Percentiles rank a stretch among this genome's conserved stretches.
Conservation (phyloP, 768 basidiomycete genomes). For the Trametes coccinea region DNA sequence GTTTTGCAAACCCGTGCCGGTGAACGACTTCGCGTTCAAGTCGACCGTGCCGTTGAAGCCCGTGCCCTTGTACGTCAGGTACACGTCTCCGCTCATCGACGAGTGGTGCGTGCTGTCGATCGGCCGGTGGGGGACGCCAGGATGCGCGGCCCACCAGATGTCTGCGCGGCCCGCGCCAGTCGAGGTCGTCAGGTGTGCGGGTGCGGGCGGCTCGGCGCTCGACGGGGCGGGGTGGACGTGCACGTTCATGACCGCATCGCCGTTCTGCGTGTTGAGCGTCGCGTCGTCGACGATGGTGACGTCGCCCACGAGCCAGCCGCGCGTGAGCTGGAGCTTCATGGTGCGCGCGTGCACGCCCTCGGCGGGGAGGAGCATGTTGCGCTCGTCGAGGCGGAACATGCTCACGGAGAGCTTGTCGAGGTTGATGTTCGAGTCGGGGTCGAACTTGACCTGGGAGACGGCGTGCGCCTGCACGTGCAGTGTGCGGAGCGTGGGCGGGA, state of each 20-base stretch:
- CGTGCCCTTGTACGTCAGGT: slow-evolving; percentile 55
- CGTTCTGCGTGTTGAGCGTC: slow-evolving; percentile 48
- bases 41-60: slow-evolving; percentile 50
- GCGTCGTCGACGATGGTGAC: slow-evolving; percentile 45
- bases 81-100: slow-evolving; percentile 52
- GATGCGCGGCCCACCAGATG: slow-evolving; percentile 45
- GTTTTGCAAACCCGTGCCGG: slow-evolving; percentile 26
- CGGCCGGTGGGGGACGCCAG: slow-evolving; percentile 43
- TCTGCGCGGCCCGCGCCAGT: slow-evolving; percentile 58
- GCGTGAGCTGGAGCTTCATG: slow-evolving; percentile 45
- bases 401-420: slow-evolving; percentile 48
- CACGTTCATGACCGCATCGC: slow-evolving; percentile 51
- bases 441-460: slow-evolving; percentile 50
- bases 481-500: slow-evolving; percentile 51
- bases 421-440: slow-evolving; percentile 41
- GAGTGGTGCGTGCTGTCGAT: slow-evolving; percentile 51
- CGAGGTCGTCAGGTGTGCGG: slow-evolving; percentile 44
- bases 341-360: slow-evolving; percentile 42
- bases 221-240: slow-evolving; percentile 42
- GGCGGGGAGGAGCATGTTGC: slow-evolving; percentile 51
- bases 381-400: slow-evolving; percentile 37
- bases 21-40: slow-evolving; percentile 42
- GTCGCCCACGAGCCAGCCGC: slow-evolving; percentile 65
- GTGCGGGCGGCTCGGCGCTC: slow-evolving; percentile 36
- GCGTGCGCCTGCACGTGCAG: slow-evolving; percentile 48